Percentiles rank a stretch among this genome's conserved stretches.
phyloP scores from a whole-genome alignment of 768 basidiomycete species.

The Boletus tomentosulus region DNA sequence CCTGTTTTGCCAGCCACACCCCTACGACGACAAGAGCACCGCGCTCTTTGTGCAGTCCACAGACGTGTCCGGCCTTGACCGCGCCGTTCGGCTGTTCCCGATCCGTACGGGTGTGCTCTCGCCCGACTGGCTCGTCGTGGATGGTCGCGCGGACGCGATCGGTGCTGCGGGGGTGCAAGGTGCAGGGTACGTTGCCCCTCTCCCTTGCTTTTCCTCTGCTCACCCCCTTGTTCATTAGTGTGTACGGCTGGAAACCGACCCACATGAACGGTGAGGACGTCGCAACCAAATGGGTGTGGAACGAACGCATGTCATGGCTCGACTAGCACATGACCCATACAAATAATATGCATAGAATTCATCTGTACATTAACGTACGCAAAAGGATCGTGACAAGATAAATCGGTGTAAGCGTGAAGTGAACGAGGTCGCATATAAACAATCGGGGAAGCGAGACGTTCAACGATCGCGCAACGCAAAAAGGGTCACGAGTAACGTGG shows the following conservation, averaged over 20 bases:
- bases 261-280: constrained; percentile 21
- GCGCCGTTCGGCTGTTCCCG: constrained; percentile 70
- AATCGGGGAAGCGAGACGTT: constrained; percentile 9
- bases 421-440: constrained; percentile 16
- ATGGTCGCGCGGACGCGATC: constrained; percentile 44
- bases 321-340: constrained; percentile 28
- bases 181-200: constrained; percentile 57
- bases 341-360: constrained; percentile 23
- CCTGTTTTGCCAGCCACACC: constrained; percentile 52
- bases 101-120: constrained; percentile 74
- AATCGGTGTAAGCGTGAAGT: constrained; percentile 8
- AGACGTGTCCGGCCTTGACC: constrained; percentile 57
- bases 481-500: constrained; percentile 10
- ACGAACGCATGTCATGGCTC: constrained; percentile 47
- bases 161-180: constrained; percentile 74
- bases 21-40: constrained; percentile 26
- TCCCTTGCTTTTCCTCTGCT: too few species aligned
- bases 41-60: constrained; percentile 59
- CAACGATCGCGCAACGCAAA: constrained; percentile 8
- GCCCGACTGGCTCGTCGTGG: constrained; percentile 75
- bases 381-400: constrained; percentile 29
- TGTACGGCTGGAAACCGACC: constrained; percentile 18
- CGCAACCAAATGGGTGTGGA: constrained; percentile 40
- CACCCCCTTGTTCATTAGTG: constrained; percentile 6
- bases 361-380: constrained; percentile 22